Percentiles rank a stretch among this genome's conserved stretches.
Conservation (phyloP, 2,329 filamentous ascomycete species). For the Coleophoma cylindrospora region DNA sequence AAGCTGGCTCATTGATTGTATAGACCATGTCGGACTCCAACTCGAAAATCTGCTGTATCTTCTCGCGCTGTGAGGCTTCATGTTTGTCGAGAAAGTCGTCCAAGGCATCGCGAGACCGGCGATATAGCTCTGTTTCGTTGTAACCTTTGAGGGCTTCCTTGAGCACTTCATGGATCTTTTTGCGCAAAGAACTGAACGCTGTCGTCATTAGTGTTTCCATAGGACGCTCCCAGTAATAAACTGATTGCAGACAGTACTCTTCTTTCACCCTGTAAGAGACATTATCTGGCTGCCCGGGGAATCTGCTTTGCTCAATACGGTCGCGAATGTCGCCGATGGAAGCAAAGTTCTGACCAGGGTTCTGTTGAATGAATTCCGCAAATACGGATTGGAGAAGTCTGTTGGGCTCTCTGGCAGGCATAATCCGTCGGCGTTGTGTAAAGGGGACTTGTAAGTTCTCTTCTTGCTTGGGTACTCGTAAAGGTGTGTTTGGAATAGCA, state of each 20-base stretch:
- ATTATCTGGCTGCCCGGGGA: slow-evolving; percentile 52
- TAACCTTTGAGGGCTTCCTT: slow-evolving; percentile 3
- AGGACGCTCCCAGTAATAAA: slow-evolving; percentile 52
- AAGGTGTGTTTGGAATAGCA: neutral
- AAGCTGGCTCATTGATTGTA: slow-evolving; percentile 25
- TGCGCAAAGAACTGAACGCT: slow-evolving; percentile 38
- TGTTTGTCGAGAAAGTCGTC: slow-evolving; percentile 6
- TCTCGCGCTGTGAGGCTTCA: neutral
- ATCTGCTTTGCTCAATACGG: slow-evolving; percentile 48
- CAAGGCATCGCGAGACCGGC: slow-evolving; percentile 3
- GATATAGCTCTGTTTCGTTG: slow-evolving; percentile 9
- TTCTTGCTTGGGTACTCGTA: neutral
- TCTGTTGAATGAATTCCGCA: slow-evolving; percentile 2
- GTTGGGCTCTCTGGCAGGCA: neutral
- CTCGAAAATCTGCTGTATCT: slow-evolving; percentile 6
- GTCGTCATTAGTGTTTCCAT: slow-evolving; percentile 32
- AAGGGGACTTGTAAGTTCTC: neutral
- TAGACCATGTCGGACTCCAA: slow-evolving; percentile 9
- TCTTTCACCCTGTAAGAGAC: slow-evolving; percentile 57
- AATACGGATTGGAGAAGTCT: neutral
- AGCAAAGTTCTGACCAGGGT: slow-evolving; percentile 2
- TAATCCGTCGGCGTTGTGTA: no score
- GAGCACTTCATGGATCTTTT: slow-evolving; percentile 21
- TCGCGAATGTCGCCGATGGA: slow-evolving; percentile 38
- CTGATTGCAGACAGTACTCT: slow-evolving; percentile 48